A percentile compares a stretch with the other conserved stretches of the same genome.
phyloP scores from a whole-genome alignment of 768 basidiomycete genomes.

The Hortiboletus campestris region DNA sequence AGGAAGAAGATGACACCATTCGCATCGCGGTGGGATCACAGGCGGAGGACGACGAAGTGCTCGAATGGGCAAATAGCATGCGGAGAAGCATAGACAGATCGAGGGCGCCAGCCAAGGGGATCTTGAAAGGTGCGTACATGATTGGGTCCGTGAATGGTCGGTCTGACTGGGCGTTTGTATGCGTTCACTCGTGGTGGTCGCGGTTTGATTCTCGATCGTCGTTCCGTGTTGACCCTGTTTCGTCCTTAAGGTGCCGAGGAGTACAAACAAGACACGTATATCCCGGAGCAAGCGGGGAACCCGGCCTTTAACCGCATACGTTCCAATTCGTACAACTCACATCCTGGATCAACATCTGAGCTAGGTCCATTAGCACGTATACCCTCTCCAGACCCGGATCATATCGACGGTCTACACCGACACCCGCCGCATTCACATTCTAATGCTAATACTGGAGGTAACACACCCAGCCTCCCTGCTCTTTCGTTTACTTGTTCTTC shows the following conservation, averaged over 20 bases:
- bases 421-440: slow-evolving; percentile 53
- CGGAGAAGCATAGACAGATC: slow-evolving; percentile 70
- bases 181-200: not conserved
- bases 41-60: slow-evolving; percentile 53
- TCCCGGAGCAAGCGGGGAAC: slow-evolving; percentile 39
- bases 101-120: slow-evolving; percentile 71
- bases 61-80: slow-evolving; percentile 76
- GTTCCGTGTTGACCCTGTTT: not conserved
- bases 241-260: slow-evolving; percentile 54
- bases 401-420: slow-evolving; percentile 82
- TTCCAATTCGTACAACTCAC: slow-evolving; percentile 79
- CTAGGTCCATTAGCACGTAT: slow-evolving; percentile 78
- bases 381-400: slow-evolving; percentile 80
- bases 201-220: not conserved
- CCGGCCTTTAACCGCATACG: slow-evolving; percentile 54
- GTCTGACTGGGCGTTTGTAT: slow-evolving; percentile 7
- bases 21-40: slow-evolving; percentile 32
- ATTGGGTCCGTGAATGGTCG: not conserved
- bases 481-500: slow-evolving; percentile 51
- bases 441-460: slow-evolving; percentile 26
- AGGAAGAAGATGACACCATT: slow-evolving; percentile 73
- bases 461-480: slow-evolving; percentile 46
- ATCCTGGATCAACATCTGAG: slow-evolving; percentile 45
- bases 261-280: slow-evolving; percentile 63
- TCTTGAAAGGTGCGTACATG: slow-evolving; percentile 64